These are phyloP conservation scores for Curvularia lunata DNA, from an alignment of 2,329 filamentous ascomycete genomes.

Conservation along the genomic window DNA sequence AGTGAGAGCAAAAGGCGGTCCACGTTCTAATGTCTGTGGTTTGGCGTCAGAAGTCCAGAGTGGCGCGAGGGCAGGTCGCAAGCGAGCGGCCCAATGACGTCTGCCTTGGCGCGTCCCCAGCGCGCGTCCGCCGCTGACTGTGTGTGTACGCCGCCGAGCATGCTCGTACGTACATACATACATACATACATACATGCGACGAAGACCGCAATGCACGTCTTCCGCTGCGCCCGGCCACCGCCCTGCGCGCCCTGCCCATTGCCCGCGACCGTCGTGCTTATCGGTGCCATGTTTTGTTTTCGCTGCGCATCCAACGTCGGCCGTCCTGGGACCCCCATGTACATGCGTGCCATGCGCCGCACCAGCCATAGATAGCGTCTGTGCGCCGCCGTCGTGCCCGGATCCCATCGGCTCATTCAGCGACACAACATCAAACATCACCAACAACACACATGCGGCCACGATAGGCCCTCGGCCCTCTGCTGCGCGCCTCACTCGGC, in stretches of 20 bases:
- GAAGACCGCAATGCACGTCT: no score
- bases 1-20: constrained; percentile 31
- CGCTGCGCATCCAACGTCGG: not conserved
- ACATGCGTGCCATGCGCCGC: not conserved
- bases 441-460: constrained; percentile 18
- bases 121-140: constrained; percentile 8
- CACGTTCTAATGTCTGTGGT: constrained; percentile 43
- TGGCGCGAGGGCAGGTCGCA: constrained; percentile 31
- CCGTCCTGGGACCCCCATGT: not conserved
- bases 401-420: not conserved
- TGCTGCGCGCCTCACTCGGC: constrained; percentile 4
- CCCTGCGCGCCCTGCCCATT: not conserved
- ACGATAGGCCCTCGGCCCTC: constrained; percentile 11
- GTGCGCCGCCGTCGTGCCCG: not conserved
- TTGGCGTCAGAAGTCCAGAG: constrained; percentile 25
- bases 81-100: constrained; percentile 39
- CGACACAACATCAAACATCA: constrained; percentile 9
- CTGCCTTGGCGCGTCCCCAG: constrained; percentile 18
- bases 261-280: not conserved
- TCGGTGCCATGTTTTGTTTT: not conserved
- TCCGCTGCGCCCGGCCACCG: no score
- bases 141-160: not conserved
- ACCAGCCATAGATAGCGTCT: not conserved
- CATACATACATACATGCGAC: no score
- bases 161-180: no score